Conservation (phyloP, 139 green algal species). For the Mesostigma viride region DNA sequence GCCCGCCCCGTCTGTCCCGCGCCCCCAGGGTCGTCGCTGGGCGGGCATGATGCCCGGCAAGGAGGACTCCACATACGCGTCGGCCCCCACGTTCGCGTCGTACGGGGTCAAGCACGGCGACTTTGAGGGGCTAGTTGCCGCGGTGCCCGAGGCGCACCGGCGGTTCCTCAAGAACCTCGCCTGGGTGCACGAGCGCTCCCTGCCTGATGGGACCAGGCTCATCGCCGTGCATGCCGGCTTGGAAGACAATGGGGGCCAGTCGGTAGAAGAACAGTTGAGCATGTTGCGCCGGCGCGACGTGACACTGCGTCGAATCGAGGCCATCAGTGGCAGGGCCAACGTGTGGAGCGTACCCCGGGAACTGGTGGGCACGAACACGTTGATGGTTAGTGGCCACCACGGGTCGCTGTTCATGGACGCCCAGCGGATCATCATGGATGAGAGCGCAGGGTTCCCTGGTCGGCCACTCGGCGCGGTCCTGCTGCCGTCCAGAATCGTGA, state of each 20-base stretch:
- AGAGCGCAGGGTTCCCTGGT: slow-evolving; percentile 17
- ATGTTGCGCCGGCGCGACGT: slow-evolving; percentile 5
- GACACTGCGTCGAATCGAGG: not conserved
- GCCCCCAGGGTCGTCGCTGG: slow-evolving; percentile 17
- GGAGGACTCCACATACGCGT: slow-evolving; percentile 24
- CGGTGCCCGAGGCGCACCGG: slow-evolving; percentile 30
- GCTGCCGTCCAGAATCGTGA: slow-evolving; percentile 16
- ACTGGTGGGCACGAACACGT: not conserved
- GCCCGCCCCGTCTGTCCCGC: too few relatives aligned
- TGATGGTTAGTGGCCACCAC: slow-evolving; percentile 34
- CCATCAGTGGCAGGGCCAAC: slow-evolving; percentile 23
- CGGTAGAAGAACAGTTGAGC: slow-evolving; percentile 13
- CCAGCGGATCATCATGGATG: slow-evolving; percentile 30
- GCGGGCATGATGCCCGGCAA: slow-evolving; percentile 17
- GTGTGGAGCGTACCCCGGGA: slow-evolving; percentile 26
- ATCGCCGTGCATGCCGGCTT: slow-evolving; percentile 35
- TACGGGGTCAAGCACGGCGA: slow-evolving; percentile 30
- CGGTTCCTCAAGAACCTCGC: slow-evolving; percentile 25
- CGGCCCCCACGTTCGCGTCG: slow-evolving; percentile 20
- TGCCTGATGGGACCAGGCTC: not conserved
- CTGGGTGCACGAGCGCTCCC: slow-evolving; percentile 26
- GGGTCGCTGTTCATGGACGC: slow-evolving; percentile 14
- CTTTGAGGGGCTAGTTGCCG: slow-evolving; percentile 14
- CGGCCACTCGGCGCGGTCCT: slow-evolving; percentile 20
- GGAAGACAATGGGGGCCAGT: not conserved